phyloP scores from a whole-genome alignment of 2,329 filamentous ascomycete genomes.

The Dichotomopilus funicola region DNA sequence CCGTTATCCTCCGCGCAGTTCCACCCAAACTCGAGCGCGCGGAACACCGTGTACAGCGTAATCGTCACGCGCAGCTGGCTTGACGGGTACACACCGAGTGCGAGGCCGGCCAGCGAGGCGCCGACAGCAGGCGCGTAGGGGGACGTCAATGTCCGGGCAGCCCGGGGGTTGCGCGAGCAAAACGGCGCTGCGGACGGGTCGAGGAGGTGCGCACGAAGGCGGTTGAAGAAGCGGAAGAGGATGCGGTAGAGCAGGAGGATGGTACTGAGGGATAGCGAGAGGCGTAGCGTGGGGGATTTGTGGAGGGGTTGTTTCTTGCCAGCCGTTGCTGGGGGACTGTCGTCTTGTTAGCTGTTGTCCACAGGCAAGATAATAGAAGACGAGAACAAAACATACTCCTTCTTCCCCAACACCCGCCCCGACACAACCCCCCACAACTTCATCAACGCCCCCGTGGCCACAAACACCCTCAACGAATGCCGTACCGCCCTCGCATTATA shows the following conservation, averaged over 20 bases:
- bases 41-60: slow-evolving; percentile 73
- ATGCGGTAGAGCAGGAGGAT: slow-evolving; percentile 85
- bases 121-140: slow-evolving; percentile 83
- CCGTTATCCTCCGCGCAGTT: slow-evolving; percentile 73
- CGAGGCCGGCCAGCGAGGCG: slow-evolving; percentile 77
- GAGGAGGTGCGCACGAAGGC: slow-evolving; percentile 71
- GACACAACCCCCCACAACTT: slow-evolving; percentile 54
- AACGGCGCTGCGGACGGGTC: slow-evolving; percentile 76
- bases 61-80: slow-evolving; percentile 66
- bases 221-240: slow-evolving; percentile 81
- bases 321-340: slow-evolving; percentile 22
- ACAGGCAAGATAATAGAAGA: background rate
- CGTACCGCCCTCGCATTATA: slow-evolving; percentile 65
- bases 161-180: slow-evolving; percentile 71
- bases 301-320: slow-evolving; percentile 47
- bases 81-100: slow-evolving; percentile 67
- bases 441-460: slow-evolving; percentile 55
- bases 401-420: slow-evolving; percentile 40
- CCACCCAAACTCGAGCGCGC: slow-evolving; percentile 79
- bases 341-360: background rate
- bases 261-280: slow-evolving; percentile 76
- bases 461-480: slow-evolving; percentile 64
- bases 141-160: slow-evolving; percentile 70
- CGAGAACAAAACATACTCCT: slow-evolving; percentile 35
- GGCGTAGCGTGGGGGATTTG: slow-evolving; percentile 63